Percentiles rank a stretch among this genome's conserved stretches.
Evolutionary conservation across 2,329 filamentous ascomycete genomes (phyloP).

Genomic region (Thermoascus crustaceus): DNA sequence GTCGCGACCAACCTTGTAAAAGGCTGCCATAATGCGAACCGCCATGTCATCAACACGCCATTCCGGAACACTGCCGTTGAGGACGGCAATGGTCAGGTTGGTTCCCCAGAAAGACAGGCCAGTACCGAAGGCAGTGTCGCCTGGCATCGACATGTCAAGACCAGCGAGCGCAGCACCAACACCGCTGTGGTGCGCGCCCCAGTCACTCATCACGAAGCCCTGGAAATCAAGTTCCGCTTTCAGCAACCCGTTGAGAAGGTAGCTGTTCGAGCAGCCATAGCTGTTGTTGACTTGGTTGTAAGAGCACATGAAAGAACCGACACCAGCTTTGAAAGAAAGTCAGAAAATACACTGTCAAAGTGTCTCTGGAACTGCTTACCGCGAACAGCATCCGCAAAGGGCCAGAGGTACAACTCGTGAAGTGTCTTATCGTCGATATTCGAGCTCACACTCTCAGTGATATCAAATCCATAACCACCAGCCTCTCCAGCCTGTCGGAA

Average conservation of each 20-base stretch:
- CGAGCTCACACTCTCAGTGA: conserved; percentile 52
- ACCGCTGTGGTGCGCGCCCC: conserved; percentile 68
- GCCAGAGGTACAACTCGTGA: conserved; percentile 58
- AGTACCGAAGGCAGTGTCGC: conserved; percentile 68
- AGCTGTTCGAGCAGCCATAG: conserved; percentile 58
- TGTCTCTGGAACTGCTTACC: conserved; percentile 4
- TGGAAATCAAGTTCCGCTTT: conserved; percentile 72
- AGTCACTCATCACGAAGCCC: conserved; percentile 62
- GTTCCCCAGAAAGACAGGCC: conserved; percentile 71
- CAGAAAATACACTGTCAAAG: neutral
- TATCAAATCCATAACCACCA: conserved; percentile 51
- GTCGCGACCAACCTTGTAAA: conserved; percentile 56
- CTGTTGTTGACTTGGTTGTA: conserved; percentile 65
- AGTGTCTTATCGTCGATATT: conserved; percentile 58
- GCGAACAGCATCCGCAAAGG: conserved; percentile 60
- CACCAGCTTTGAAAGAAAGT: conserved; percentile 41
- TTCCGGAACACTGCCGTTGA: conserved; percentile 82
- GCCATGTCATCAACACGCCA: conserved; percentile 90
- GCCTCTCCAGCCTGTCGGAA: conserved; percentile 57
- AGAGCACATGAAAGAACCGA: conserved; percentile 62
- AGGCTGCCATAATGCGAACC: conserved; percentile 64
- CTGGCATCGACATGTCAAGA: conserved; percentile 77
- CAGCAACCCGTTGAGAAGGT: conserved; percentile 53
- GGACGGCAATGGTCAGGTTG: conserved; percentile 77
- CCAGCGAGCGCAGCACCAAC: conserved; percentile 58